Evolutionary conservation across 805 yeast genomes (phyloP).

Genomic region (Cyberlindnera amylophila): DNA sequence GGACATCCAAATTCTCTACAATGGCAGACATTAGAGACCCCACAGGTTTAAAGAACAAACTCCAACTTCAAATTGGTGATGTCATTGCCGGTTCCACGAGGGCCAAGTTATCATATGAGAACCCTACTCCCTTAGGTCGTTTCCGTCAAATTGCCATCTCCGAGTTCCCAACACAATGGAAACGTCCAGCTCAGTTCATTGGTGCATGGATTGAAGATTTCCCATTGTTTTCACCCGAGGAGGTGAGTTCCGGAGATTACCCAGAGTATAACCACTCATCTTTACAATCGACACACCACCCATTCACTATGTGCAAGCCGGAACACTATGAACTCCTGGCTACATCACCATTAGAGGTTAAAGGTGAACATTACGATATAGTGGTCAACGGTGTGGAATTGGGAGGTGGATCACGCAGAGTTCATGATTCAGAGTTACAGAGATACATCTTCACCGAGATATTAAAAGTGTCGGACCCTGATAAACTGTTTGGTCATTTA

Average conservation of each 20-base stretch:
- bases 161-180: slow-evolving; percentile 45
- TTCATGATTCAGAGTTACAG: slow-evolving; percentile 83
- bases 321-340: slow-evolving; percentile 60
- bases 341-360: slow-evolving; percentile 54
- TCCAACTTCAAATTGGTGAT: slow-evolving; percentile 62
- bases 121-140: slow-evolving; percentile 92
- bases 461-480: slow-evolving; percentile 55
- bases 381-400: slow-evolving; percentile 93
- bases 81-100: slow-evolving; percentile 78
- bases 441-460: slow-evolving; percentile 63
- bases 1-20: slow-evolving; percentile 39
- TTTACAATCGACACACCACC: slow-evolving; percentile 85
- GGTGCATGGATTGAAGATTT: slow-evolving; percentile 89
- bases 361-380: slow-evolving; percentile 91
- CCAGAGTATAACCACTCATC: slow-evolving; percentile 54
- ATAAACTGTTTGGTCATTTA: slow-evolving; percentile 77
- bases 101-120: slow-evolving; percentile 67
- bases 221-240: slow-evolving; percentile 84
- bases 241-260: slow-evolving; percentile 38
- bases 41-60: slow-evolving; percentile 27
- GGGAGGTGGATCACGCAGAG: slow-evolving; percentile 96
- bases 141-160: slow-evolving; percentile 72
- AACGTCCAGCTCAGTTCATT: slow-evolving; percentile 38
- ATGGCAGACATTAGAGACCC: slow-evolving; percentile 33
- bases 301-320: slow-evolving; percentile 86